A percentile compares a stretch with the other conserved stretches of the same genome.
Evolutionary conservation across 2,329 filamentous ascomycete genomes (phyloP).

Genomic region (Hypoxylon sp.): DNA sequence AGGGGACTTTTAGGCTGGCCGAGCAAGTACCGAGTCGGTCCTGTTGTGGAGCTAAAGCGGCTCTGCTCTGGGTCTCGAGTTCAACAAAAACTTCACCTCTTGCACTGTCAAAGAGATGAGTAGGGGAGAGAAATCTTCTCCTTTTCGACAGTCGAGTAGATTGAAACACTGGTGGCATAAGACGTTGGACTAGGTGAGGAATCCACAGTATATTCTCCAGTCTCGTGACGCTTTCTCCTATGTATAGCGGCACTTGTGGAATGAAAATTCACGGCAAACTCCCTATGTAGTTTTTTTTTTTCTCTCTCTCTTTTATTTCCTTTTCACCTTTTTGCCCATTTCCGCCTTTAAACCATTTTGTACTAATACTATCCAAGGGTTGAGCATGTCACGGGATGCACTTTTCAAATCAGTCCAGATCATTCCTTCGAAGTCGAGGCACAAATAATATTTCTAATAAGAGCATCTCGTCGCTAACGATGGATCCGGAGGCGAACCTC

Average conservation of each 20-base stretch:
- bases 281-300: slow-evolving; percentile 1
- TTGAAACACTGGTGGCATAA: slow-evolving; percentile 27
- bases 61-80: slow-evolving; percentile 41
- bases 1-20: slow-evolving; percentile 41
- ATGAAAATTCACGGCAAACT: slow-evolving; percentile 9
- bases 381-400: slow-evolving; percentile 1
- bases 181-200: slow-evolving; percentile 7
- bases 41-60: slow-evolving; percentile 49
- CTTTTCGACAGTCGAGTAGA: neutral
- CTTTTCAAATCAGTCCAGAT: slow-evolving; percentile 1
- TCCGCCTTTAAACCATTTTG: neutral
- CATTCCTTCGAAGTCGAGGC: neutral
- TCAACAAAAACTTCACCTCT: slow-evolving; percentile 21
- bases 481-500: slow-evolving; percentile 1
- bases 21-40: slow-evolving; percentile 49
- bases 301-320: neutral
- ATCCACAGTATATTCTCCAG: slow-evolving; percentile 10
- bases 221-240: slow-evolving; percentile 2
- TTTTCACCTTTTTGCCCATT: neutral
- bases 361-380: neutral
- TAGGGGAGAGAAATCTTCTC: neutral
- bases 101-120: slow-evolving; percentile 31
- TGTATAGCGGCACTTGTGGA: slow-evolving; percentile 1
- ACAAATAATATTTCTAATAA: neutral
- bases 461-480: neutral